Evolutionary conservation across 768 basidiomycete genomes (phyloP).

Genomic region (Russula vinacea): DNA sequence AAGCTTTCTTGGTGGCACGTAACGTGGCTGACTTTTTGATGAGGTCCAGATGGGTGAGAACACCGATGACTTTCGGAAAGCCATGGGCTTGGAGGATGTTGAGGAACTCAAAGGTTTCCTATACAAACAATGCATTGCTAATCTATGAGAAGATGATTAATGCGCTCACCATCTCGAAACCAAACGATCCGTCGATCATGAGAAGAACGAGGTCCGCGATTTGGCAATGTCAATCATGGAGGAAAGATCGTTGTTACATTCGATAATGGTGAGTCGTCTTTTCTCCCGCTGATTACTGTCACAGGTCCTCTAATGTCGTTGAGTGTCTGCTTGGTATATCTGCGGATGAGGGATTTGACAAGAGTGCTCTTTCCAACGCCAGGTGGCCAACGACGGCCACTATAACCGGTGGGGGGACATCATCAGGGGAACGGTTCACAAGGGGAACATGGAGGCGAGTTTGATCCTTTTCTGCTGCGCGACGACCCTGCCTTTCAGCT

Average conservation of each 20-base stretch:
- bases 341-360: slow-evolving; percentile 82
- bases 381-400: slow-evolving; percentile 91
- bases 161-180: slow-evolving; percentile 89
- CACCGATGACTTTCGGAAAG: slow-evolving; percentile 96
- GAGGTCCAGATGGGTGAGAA: slow-evolving; percentile 94
- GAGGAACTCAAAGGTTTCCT: slow-evolving; percentile 99
- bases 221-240: slow-evolving; percentile 99
- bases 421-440: slow-evolving; percentile 90
- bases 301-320: slow-evolving; percentile 89
- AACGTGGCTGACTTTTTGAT: slow-evolving; percentile 88
- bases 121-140: slow-evolving; percentile 2
- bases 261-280: slow-evolving; percentile 89
- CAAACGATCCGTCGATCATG: slow-evolving; percentile 97
- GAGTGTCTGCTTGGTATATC: slow-evolving; percentile 92
- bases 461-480: slow-evolving; percentile 92
- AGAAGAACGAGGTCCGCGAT: slow-evolving; percentile 93
- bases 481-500: slow-evolving; percentile 84
- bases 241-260: slow-evolving; percentile 96
- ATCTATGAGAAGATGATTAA: not conserved
- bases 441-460: slow-evolving; percentile 93
- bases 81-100: slow-evolving; percentile 97
- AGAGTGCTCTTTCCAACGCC: slow-evolving; percentile 97
- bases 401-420: slow-evolving; percentile 88
- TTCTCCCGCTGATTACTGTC: slow-evolving; percentile 92
- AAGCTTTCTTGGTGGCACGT: slow-evolving; percentile 83